Evolutionary conservation across 2,329 filamentous ascomycete species (phyloP), one percentile per base, ranked within the genome.

Genomic region (Calonectria pteridis): DNA sequence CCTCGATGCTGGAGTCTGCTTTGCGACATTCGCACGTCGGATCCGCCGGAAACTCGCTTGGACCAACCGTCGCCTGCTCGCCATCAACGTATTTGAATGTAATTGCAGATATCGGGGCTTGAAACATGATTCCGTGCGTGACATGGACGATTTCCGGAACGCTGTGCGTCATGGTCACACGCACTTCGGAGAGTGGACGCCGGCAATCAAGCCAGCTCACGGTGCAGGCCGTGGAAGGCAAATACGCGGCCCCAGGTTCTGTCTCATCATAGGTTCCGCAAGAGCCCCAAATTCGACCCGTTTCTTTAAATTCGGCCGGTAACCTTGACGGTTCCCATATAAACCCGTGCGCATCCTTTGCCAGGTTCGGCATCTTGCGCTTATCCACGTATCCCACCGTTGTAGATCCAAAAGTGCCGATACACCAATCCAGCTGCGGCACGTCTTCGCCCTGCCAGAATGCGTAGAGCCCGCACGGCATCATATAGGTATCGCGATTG

Each of bases 161-260:
- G 13, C 49, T 55, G 6, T 67, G 64, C 4, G 20, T 18, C 23
- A 67, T 18, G 4, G 64, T 55, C 20, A 67, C 33, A 2, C 31
- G 23, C 5, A 67, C 64, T 28, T 67, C 64, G 16, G 31, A 53
- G 6, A 67, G 23, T 14, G 49, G 64, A 26, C 33, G 50, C 26
- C 50, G 43, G 64, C 64, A 67, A 23, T 55, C 64, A 3, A 67
- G 49, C 64, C 64, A 67, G 64, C 50, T 67, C 35, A 55, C 50
- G 3, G 64, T 55, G 26, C 64, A 67, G 10, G 33, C 33, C 16
- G 23, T 31, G 6, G 7, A 18, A 2, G 64, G 49, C 29, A 53
- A 20, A 55, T 31, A 40, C 3, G 18, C n/a, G 35, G 33, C 23
- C 2, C 10, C 9, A 33, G 23, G 35, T 31, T 14, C 23, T 23